Conservation (phyloP, 352 stramenopile species). For the Phytophthora tubulina region DNA sequence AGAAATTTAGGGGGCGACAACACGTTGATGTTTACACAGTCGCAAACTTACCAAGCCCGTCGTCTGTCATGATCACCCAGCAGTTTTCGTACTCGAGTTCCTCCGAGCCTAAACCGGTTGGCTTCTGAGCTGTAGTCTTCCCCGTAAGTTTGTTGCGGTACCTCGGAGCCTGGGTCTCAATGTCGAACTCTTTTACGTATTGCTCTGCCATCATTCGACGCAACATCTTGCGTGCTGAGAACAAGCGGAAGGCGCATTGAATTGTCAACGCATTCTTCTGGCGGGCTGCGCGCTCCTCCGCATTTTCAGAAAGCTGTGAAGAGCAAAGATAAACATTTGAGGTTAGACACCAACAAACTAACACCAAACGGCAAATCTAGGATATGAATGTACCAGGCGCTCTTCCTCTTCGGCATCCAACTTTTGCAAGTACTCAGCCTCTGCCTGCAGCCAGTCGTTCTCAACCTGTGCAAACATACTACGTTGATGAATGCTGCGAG, state of each 20-base stretch:
- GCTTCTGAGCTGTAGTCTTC: slow-evolving; percentile 53
- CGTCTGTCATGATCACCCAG: slow-evolving; percentile 69
- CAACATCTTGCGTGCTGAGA: slow-evolving; percentile 58
- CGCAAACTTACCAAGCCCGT: slow-evolving; percentile 46
- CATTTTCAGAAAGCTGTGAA: slow-evolving; percentile 54
- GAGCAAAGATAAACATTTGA: background rate
- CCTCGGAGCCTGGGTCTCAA: slow-evolving; percentile 38
- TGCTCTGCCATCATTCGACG: slow-evolving; percentile 53
- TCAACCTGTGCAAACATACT: slow-evolving; percentile 40
- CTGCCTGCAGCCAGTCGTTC: slow-evolving; percentile 60
- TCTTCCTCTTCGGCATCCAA: slow-evolving; percentile 58
- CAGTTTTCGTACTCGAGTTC: slow-evolving; percentile 68
- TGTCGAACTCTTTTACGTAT: slow-evolving; percentile 74
- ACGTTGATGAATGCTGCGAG: background rate
- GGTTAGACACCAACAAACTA: slow-evolving; percentile 4
- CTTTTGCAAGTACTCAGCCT: slow-evolving; percentile 64
- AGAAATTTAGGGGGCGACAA: slow-evolving; percentile 23
- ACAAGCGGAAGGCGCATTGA: slow-evolving; percentile 71
- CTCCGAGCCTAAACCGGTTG: slow-evolving; percentile 58
- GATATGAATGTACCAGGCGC: slow-evolving; percentile 43
- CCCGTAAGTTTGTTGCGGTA: slow-evolving; percentile 69
- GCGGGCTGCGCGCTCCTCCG: slow-evolving; percentile 40
- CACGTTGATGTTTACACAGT: slow-evolving; percentile 2
- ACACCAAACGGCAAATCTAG: background rate
- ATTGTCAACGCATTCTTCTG: slow-evolving; percentile 58